Base-by-base conservation (phyloP, 768 basidiomycete species). In the Holtermanniella nyarrowii region DNA sequence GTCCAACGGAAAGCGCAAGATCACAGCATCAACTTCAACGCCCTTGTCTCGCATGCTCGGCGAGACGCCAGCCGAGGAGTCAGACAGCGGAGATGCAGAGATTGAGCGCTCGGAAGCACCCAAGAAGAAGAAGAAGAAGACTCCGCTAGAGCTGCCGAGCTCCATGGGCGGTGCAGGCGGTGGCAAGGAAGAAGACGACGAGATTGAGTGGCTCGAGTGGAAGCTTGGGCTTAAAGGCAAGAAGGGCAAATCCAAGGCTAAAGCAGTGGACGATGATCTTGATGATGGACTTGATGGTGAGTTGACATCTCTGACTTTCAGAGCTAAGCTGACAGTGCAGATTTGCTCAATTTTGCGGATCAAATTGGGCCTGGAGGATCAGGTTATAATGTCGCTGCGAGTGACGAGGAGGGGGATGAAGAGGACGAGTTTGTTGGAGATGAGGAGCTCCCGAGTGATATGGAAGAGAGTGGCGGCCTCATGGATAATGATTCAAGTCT, bases 281-380 rank as follows among this genome's bases (percentile, higher is more conserved):
- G 83, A 81, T 1, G 91, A 96, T 70, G 90, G 88, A 3, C 73
- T 95, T 14, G 86, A 84, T 61, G 91, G 91, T 88, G 47, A 42
- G 72, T 60, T 46, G 31, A 37, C 2, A 13, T 16, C 10, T 5
- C 3, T 11, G 63, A 23, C 77, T 20, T 14, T 24, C 25, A 39
- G 18, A 37, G 13, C 25, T 48, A 80, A 52, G 72, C 78, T 3
- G 71, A 76, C 14, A 58, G 45, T 43, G 44, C 45, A 70, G 69
- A 55, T 56, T 52, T 58, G 45, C 58, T 66, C 53, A 66, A 47
- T 42, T 66, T 62, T 48, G 66, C 69, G 13, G 68, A 71, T 41
- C 50, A 56, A 24, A 66, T 70, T 21, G 58, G 66, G 27, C 58
- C 59, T 1, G 70, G 62, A 1, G 57, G 57, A 3, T 52, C 47